These are phyloP conservation scores for Hepatocystis sp. DNA, from an alignment of 169 alveolate genomes.

Conservation along the genomic window DNA sequence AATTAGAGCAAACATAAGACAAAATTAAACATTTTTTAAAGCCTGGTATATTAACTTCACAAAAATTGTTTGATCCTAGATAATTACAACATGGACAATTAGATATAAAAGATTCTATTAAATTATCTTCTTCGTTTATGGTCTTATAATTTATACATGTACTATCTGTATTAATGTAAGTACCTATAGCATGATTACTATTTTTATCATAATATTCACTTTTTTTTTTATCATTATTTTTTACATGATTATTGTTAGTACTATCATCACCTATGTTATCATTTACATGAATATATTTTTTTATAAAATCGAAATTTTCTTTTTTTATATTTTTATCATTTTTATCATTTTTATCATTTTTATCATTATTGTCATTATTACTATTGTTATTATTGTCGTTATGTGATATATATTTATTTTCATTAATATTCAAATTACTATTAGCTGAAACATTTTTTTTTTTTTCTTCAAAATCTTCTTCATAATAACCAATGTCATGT, in stretches of 20 bases:
- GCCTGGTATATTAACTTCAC: conserved; percentile 97
- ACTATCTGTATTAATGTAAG: not conserved
- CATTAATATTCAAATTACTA: not conserved
- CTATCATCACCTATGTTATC: not conserved
- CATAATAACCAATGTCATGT: conserved; percentile 88
- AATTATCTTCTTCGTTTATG: conserved; percentile 31
- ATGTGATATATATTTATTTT: not conserved
- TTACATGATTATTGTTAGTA: not conserved
- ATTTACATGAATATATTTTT: conserved; percentile 48
- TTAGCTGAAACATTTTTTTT: conserved; percentile 23
- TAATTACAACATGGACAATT: conserved; percentile 91
- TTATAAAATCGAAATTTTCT: conserved; percentile 69
- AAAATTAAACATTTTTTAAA: conserved; percentile 95
- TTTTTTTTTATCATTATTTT: no score
- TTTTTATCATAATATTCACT: no score
- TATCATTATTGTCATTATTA: conserved; percentile 1
- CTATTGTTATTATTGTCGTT: not conserved
- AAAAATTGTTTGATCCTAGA: conserved; percentile 87
- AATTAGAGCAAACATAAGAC: conserved; percentile 94
- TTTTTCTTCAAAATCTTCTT: conserved; percentile 78
- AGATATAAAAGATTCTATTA: conserved; percentile 69
- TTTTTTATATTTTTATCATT: conserved; percentile 25
- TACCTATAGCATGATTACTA: no score
- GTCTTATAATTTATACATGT: conserved; percentile 26
- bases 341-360: conserved; percentile 6